Percentiles rank a stretch among this genome's conserved stretches.
Evolutionary conservation across 495 filamentous ascomycete genomes (phyloP).

Genomic region (Podospora fimiseda): DNA sequence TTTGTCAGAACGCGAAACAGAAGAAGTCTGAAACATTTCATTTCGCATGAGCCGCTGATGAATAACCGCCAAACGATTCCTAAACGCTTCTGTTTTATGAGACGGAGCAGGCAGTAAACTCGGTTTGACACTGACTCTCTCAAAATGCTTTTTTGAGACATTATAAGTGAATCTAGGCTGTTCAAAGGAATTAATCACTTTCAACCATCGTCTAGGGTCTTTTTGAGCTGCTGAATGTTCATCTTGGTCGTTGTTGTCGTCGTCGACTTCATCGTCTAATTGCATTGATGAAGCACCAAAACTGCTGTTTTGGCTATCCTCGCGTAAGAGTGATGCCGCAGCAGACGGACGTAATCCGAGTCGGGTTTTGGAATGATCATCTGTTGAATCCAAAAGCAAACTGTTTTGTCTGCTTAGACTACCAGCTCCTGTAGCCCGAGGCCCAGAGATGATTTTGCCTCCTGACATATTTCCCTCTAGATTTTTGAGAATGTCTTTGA

Average conservation of each 20-base stretch:
- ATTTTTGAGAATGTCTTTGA: conserved; percentile 73
- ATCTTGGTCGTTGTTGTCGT: conserved; percentile 43
- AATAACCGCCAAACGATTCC: conserved; percentile 82
- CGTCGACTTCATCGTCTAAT: conserved; percentile 57
- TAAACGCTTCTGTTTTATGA: conserved; percentile 78
- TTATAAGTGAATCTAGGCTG: conserved; percentile 85
- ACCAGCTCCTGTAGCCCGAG: conserved; percentile 24
- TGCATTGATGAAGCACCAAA: conserved; percentile 56
- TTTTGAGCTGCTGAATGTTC: conserved; percentile 25
- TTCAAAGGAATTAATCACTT: conserved; percentile 71
- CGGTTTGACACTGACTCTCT: conserved; percentile 60
- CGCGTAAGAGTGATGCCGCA: conserved; percentile 32
- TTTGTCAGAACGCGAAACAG: conserved; percentile 50
- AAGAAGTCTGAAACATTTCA: conserved; percentile 81
- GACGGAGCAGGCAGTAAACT: conserved; percentile 72
- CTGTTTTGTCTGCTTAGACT: conserved; percentile 54
- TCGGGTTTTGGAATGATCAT: conserved; percentile 36
- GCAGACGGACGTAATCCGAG: conserved; percentile 37
- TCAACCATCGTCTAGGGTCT: conserved; percentile 71
- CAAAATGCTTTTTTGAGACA: conserved; percentile 82
- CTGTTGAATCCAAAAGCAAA: conserved; percentile 36
- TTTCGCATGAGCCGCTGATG: conserved; percentile 88
- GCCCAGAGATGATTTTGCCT: conserved; percentile 53
- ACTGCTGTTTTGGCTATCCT: conserved; percentile 53
- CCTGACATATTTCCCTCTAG: conserved; percentile 80